These are phyloP conservation scores for Paspalum notatum DNA, from an alignment of 176 grass and related monocot genomes.

Conservation along the genomic window DNA sequence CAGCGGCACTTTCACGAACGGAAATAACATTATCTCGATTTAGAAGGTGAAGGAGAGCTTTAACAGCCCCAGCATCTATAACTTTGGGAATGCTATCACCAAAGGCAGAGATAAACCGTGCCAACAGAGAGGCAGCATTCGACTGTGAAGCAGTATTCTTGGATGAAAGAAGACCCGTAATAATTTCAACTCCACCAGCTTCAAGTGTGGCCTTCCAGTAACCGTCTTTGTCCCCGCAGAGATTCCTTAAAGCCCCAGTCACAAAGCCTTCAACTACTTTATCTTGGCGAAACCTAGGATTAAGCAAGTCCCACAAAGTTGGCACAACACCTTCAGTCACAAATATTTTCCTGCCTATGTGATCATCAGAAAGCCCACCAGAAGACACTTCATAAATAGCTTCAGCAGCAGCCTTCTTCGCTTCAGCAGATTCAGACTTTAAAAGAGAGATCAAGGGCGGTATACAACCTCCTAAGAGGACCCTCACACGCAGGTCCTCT, in stretches of 20 bases:
- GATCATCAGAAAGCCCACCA: conserved; percentile 85
- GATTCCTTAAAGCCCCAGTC: conserved; percentile 90
- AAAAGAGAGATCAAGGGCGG: conserved; percentile 87
- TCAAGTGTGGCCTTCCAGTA: conserved; percentile 94
- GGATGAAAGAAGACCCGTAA: conserved; percentile 89
- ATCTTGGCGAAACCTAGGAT: conserved; percentile 65
- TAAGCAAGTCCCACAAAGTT: conserved; percentile 87
- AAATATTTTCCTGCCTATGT: conserved; percentile 99
- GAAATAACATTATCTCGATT: conserved; percentile 86
- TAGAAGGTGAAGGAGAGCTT: conserved; percentile 80
- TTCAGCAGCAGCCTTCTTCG: conserved; percentile 86
- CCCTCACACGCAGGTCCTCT: conserved; percentile 80
- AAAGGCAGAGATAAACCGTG: conserved; percentile 84
- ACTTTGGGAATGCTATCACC: conserved; percentile 82
- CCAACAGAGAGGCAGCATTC: conserved; percentile 95
- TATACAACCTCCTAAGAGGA: conserved; percentile 93
- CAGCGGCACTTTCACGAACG: conserved; percentile 87
- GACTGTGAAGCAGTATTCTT: conserved; percentile 88
- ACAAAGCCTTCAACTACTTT: conserved; percentile 89
- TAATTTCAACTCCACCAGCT: conserved; percentile 93
- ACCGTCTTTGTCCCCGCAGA: conserved; percentile 93
- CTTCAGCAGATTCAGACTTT: conserved; percentile 78
- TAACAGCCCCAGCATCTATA: conserved; percentile 83
- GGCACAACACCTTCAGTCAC: conserved; percentile 93
- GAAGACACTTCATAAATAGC: conserved; percentile 92